phyloP scores from a whole-genome alignment of 2,329 filamentous ascomycete species.

The Cordyceps tenuipes region DNA sequence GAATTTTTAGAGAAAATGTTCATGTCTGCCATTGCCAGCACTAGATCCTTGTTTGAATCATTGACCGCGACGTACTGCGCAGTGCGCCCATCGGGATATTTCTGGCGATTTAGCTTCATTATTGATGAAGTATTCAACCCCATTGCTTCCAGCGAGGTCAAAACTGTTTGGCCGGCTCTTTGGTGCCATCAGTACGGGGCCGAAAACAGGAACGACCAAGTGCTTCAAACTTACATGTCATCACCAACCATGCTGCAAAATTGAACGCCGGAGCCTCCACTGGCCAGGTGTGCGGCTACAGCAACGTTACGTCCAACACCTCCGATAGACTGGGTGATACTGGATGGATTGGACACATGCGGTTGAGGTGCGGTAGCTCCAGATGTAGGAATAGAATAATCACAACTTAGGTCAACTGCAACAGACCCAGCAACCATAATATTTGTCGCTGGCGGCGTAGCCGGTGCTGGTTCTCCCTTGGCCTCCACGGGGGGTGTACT shows the following conservation, averaged over 20 bases:
- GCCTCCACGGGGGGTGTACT: background rate
- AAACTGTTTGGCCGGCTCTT: constrained; percentile 64
- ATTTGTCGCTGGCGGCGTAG: background rate
- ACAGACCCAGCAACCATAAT: constrained; percentile 86
- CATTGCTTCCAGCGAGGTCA: constrained; percentile 54
- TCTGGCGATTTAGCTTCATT: constrained; percentile 41
- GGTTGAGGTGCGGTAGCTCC: constrained; percentile 38
- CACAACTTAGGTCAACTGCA: constrained; percentile 79
- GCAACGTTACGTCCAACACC: constrained; percentile 92
- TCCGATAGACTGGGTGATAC: constrained; percentile 74
- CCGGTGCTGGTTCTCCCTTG: background rate
- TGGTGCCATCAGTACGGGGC: background rate
- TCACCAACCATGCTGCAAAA: constrained; percentile 77
- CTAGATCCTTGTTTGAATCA: constrained; percentile 69
- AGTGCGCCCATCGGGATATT: constrained; percentile 53
- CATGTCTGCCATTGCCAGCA: constrained; percentile 97
- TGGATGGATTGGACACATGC: constrained; percentile 79
- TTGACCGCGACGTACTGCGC: constrained; percentile 92
- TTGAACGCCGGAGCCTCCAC: constrained; percentile 52
- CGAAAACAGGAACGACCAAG: background rate
- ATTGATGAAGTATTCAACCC: constrained; percentile 60
- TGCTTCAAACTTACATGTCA: constrained; percentile 48
- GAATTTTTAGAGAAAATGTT: constrained; percentile 59
- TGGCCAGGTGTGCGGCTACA: constrained; percentile 63
- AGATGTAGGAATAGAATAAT: constrained; percentile 42